Evolutionary conservation across 441 rosid species (phyloP), one percentile per base, ranked within the genome.

Genomic region (Kokia cookei): DNA sequence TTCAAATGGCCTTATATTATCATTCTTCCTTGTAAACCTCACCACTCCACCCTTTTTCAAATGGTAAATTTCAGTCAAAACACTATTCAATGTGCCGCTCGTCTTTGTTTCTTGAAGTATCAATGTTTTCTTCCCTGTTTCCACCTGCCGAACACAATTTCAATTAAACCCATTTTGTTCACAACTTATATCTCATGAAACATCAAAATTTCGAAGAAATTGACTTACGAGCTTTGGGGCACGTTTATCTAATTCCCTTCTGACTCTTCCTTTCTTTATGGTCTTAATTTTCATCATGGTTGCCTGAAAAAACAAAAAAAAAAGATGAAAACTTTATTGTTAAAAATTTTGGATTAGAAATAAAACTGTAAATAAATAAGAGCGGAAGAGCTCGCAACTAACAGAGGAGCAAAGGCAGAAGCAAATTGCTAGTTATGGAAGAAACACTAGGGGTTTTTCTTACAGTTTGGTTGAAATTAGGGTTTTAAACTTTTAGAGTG

Each of bases 41-140:
- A 93, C 79, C 6, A 92, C 84, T 64, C 82, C 87, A 71, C 84
- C 98, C 75, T 85, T 91, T 88, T 95, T 95, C 61, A 95, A 78
- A 78, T 86, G 93, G 72, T 80, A 82, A 26, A 95, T 77, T 57
- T 95, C 98, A 43, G 86, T 85, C 77, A 95, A 58, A 1, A 95
- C 86, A 29, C 86, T 65, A 82, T 88, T 91, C 65, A 95, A 32
- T 12, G 90, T 86, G 73, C 79, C 83, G 74, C 97, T 90, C 22
- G 97, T 87, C 83, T 91, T 93, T 32, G 96, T 90, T 26, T 97
- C 98, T 75, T 90, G 95, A 66, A 95, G 93, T 70, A 95, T 81
- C 84, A 95, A 86, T 0, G 98, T 91, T 88, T 93, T 95, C 92
- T 86, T 95, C 86, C 96, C 97, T 2, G 85, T 89, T 74, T 95